Conservation (phyloP, 73 alveolate genomes). For the Paramecium biaurelia region DNA sequence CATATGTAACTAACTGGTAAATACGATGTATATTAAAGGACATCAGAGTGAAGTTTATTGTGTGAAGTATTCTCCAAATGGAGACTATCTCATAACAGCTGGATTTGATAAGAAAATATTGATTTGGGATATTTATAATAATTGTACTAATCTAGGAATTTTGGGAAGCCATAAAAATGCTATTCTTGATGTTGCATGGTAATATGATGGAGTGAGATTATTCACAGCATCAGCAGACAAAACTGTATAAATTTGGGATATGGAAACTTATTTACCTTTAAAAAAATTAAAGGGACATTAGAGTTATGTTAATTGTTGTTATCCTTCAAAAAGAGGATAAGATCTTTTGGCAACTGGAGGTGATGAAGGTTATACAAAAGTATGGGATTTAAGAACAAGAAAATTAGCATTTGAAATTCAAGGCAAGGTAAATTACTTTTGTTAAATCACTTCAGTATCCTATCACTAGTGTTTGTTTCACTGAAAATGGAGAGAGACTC, state of each 20-base stretch:
- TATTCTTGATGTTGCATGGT: conserved; percentile 73
- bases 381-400: conserved; percentile 77
- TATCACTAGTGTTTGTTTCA: conserved; percentile 71
- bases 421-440: conserved; percentile 1
- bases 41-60: conserved; percentile 79
- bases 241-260: conserved; percentile 76
- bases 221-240: conserved; percentile 75
- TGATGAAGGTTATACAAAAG: conserved; percentile 74
- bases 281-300: conserved; percentile 77
- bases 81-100: conserved; percentile 78
- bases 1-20: conserved; percentile 8
- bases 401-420: conserved; percentile 56
- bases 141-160: conserved; percentile 71
- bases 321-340: conserved; percentile 69
- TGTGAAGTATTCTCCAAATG: conserved; percentile 75
- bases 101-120: conserved; percentile 78
- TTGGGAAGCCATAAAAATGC: conserved; percentile 79
- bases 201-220: conserved; percentile 64
- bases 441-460: conserved; percentile 52
- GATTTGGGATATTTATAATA: conserved; percentile 81
- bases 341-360: conserved; percentile 75
- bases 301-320: conserved; percentile 70
- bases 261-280: conserved; percentile 49
- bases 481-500: conserved; percentile 75
- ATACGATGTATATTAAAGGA: conserved; percentile 49